A percentile compares a stretch with the other conserved stretches of the same genome.
These are phyloP conservation scores for Barnettozyma vustinii DNA, from an alignment of 805 yeast genomes.

Conservation along the genomic window DNA sequence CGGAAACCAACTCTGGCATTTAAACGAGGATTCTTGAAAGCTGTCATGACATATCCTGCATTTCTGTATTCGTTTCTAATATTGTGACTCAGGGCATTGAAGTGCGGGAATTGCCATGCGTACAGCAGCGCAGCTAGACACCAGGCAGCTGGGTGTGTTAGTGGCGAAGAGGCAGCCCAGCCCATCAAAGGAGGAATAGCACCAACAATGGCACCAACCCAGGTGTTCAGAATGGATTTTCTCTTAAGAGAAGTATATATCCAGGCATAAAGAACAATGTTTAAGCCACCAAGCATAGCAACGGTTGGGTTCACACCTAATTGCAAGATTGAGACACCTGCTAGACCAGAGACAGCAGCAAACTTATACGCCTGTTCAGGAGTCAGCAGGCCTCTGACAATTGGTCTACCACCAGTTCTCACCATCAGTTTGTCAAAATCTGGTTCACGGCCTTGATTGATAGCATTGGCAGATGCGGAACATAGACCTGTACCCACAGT, in stretches of 20 bases:
- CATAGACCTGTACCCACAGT: constrained; percentile 83
- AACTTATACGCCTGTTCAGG: constrained; percentile 74
- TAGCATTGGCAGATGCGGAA: constrained; percentile 94
- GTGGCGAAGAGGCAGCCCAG: constrained; percentile 88
- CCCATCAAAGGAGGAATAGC: constrained; percentile 99
- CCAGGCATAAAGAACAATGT: constrained; percentile 84
- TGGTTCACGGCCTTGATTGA: constrained; percentile 96
- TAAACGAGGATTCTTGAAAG: constrained; percentile 83
- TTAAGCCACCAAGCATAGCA: constrained; percentile 70
- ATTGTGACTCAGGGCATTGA: constrained; percentile 85
- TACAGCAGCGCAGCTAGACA: constrained; percentile 81
- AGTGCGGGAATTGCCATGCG: constrained; percentile 99
- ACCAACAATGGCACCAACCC: constrained; percentile 99
- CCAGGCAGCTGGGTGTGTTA: constrained; percentile 91
- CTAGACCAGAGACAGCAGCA: constrained; percentile 67
- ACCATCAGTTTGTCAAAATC: constrained; percentile 82
- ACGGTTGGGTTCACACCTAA: constrained; percentile 85
- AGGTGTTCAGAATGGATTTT: constrained; percentile 79
- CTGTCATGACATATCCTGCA: constrained; percentile 98
- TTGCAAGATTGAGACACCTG: constrained; percentile 65
- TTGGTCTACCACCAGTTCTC: constrained; percentile 84
- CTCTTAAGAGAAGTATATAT: constrained; percentile 87
- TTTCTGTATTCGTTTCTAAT: constrained; percentile 80
- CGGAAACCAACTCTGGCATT: constrained; percentile 92
- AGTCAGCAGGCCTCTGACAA: constrained; percentile 74